Evolutionary conservation across 2,329 filamentous ascomycete species (phyloP), one percentile per base, ranked within the genome.

Genomic region (Monosporascus sp.): DNA sequence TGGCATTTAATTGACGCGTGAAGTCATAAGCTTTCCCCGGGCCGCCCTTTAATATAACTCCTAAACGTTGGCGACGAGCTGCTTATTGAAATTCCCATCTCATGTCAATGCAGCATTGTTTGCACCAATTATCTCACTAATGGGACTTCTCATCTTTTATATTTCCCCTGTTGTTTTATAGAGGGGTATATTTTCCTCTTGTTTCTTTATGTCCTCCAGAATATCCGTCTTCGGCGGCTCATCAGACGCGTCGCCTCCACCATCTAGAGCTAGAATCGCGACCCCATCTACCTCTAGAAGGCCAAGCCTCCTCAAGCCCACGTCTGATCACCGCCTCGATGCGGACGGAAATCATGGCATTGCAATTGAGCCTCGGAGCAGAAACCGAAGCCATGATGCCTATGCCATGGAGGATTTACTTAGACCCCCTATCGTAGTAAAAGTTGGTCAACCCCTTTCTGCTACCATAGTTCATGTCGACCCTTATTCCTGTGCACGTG

Each of bases 321-420:
- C 66, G 58, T 71, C 72, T 31, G 68, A 75, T 57, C 67, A 65
- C 56, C 73, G 67, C 56, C 61, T 72, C 51, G 71, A 70, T n/a
- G 14, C 11, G 59, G 68, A 65, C 56, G 66, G 65, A 52, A 59
- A 70, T 66, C 67, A 64, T 22, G 52, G 50, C 53, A 38, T 49
- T 57, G 14, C 27, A 36, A 22, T 53, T 20, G 51, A 64, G 31
- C 64, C 71, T 16, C 65, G 65, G 9, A 56, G 58, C 47, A 65
- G 57, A 51, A 71, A 69, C 61, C 70, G 64, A 53, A 75, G 72
- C 57, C 67, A 70, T 51, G 68, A 69, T 36, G 67, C 67, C 16
- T 67, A 67, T 43, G 69, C 77, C n/a, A 74, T 81, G 67, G 76
- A 79, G 50, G 72, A 80, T 43, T 70, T 84, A 7, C 71, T 84